Base-by-base conservation (phyloP, 1,139 yeast species). In the Protomyces pachydermus region DNA sequence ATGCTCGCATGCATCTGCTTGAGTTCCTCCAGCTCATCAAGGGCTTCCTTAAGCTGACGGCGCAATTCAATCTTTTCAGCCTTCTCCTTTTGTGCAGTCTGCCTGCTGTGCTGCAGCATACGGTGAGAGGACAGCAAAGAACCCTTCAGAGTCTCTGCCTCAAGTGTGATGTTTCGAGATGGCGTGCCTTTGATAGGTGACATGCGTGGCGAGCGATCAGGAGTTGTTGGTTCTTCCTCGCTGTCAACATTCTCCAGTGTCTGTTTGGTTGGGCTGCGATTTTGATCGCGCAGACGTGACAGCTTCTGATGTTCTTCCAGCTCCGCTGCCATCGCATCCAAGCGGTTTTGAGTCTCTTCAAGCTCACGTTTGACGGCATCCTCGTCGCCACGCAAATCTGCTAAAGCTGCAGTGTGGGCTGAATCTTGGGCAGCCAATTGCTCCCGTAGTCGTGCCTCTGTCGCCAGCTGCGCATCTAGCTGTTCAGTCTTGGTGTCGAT, bases 71-170 rank as follows among this genome's bases (percentile, higher is more conserved):
- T 55, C 67, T 75, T 75, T 61, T 76, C 79, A n/a, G 70, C 57
- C 52, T 75, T 72, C 56, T 77, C 79, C 57, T 72, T 71, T 12
- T n/a, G 20, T 38, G 71, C 70, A 10, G 74, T 65, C 14, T 73
- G 69, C 50, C 67, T 70, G 32, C 74, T 70, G 53, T 73, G 67
- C n/a, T 68, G 70, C 28, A 70, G 67, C 54, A 75, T 70, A 66
- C 71, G 69, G 67, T 81, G 79, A 70, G 86, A 85, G 3, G 93
- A 87, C 34, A 79, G 79, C 69, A 89, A 78, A 14, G 88, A 85
- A 0, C 88, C 82, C 68, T 82, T 80, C 69, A 87, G 77, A 0
- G 91, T 85, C 71, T 88, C 91, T 5, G 82, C 77, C 72, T 88
- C 91, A 56, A 87, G 76, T 16, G 80, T 83, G 1, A 81, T 76